A percentile compares a stretch with the other conserved stretches of the same genome.
Conservation (phyloP, 2,329 filamentous ascomycete species). For the Dothistroma septosporum region DNA sequence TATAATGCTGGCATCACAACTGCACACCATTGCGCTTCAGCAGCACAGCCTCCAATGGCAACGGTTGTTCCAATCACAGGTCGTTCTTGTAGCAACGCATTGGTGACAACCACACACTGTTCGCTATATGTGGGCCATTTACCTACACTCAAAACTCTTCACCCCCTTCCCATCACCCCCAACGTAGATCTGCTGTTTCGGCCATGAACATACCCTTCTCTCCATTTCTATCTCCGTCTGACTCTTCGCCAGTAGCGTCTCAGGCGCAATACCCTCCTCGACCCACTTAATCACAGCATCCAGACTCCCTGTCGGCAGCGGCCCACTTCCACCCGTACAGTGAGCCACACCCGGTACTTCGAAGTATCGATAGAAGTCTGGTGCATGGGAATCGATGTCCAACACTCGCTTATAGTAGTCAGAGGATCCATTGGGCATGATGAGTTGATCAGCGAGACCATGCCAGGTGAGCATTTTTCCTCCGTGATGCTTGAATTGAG, state of each 20-base stretch:
- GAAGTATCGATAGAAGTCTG: constrained; percentile 39
- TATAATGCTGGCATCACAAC: no score
- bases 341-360: constrained; percentile 39
- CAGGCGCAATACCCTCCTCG: constrained; percentile 29
- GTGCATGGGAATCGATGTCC: constrained; percentile 24
- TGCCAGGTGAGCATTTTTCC: constrained; percentile 46
- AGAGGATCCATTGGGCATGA: constrained; percentile 35
- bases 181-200: constrained; percentile 18
- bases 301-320: constrained; percentile 21
- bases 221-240: not conserved
- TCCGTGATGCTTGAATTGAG: constrained; percentile 34
- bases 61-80: no score
- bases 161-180: constrained; percentile 9
- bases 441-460: constrained; percentile 39
- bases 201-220: constrained; percentile 15
- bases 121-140: not conserved
- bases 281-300: constrained; percentile 29
- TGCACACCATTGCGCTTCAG: no score
- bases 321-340: constrained; percentile 34
- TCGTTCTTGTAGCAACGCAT: no score
- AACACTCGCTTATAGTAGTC: constrained; percentile 38
- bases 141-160: constrained; percentile 14
- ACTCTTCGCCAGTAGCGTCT: constrained; percentile 13
- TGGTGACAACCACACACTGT: not conserved
- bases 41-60: no score